Base-by-base conservation (phyloP, 371 early-diverging fungal species). In the Cokeromyces recurvatus region DNA sequence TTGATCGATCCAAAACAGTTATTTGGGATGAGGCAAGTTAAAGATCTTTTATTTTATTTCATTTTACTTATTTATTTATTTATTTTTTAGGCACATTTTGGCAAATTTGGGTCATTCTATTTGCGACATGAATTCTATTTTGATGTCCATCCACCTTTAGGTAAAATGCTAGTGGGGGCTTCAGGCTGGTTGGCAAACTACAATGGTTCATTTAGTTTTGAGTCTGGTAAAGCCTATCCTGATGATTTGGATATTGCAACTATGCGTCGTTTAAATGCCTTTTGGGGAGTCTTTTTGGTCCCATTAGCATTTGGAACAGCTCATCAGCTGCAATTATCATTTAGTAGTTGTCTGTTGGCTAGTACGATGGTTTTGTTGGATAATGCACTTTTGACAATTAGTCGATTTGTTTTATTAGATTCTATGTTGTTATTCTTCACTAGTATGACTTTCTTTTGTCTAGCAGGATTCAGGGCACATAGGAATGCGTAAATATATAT, bases 131-230 rank as follows among this genome's bases (percentile, higher is more conserved):
- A 86, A 38, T 99, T 98, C 59, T 91, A 98, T 70, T 96, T 95
- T 68, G 99, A 99, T 74, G 99, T 99, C 1, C 99, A 99, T 70
- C 99, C 99, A 29, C 99, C 99, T 1, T 79, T 99, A 25, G 99
- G 99, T 34, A 99, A 99, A 70, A 92, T 99, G 85, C 74, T 99
- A 17, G 89, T 95, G 7, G 99, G 91, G 0, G 64, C 98, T 8
- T 84, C 95, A 9, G 99, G 94, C 39, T 65, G 80, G 15, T 27
- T 99, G 5, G 90, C 88, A 11, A 89, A 91, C 7, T 98, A 94
- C 62, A 79, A 95, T 64, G 94, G 93, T 4, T 69, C 82, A 0
- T 99, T 96, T 60, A 74, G 70, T 1, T 99, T 99, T 58, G 86
- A 90, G 17, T 94, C 95, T 14, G 95, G 92, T 8, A 61, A 64